Base-by-base conservation (phyloP, 75 land plant species). In the Larix kaempferi region DNA sequence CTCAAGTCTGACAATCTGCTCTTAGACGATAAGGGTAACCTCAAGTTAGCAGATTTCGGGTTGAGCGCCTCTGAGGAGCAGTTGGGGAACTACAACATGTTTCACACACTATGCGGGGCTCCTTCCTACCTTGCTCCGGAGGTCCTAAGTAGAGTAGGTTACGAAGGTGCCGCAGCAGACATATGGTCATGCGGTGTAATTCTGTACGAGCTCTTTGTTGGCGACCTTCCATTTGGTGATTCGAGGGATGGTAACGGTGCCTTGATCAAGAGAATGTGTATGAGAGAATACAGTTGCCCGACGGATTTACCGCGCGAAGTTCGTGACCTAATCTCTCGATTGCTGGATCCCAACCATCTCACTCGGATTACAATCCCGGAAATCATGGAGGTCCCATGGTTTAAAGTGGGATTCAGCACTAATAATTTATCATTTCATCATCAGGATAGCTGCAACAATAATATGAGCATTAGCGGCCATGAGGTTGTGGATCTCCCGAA, bases 331-430 rank as follows among this genome's bases (percentile, higher is more conserved):
- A 76, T 86, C 19, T 67, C 55, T 4, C 77, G 75, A 27, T 66
- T 86, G 22, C 71, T 86, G 44, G 81, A 74, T 44, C 82, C 86
- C 60, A 79, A 86, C 59, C 85, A 81, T 3, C n/a, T 69, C 54
- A 84, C 84, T 84, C 74, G 67, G 59, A 82, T 73, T 26, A 65
- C 78, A 10, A 57, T 77, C 4, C 74, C 74, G 12, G 73, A 77
- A 11, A 77, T 77, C 6, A 29, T 62, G 78, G 74, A 77, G 3
- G 5, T 62, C 74, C 33, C 61, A 10, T 77, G 78, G 78, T 77
- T 77, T 33, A 77, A 77, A 35, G 23, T 25, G 74, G 73, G 73
- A 3, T 71, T 27, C 13, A 17, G 6, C 5, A 11, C 12, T 49
- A 11, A 49, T 49, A 49, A 49, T 49, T 49, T 11, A 10, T 49